Percentiles rank a stretch among this genome's conserved stretches.
These are phyloP conservation scores for Phanerochaete sordida DNA, from an alignment of 768 basidiomycete genomes.

Conservation along the genomic window DNA sequence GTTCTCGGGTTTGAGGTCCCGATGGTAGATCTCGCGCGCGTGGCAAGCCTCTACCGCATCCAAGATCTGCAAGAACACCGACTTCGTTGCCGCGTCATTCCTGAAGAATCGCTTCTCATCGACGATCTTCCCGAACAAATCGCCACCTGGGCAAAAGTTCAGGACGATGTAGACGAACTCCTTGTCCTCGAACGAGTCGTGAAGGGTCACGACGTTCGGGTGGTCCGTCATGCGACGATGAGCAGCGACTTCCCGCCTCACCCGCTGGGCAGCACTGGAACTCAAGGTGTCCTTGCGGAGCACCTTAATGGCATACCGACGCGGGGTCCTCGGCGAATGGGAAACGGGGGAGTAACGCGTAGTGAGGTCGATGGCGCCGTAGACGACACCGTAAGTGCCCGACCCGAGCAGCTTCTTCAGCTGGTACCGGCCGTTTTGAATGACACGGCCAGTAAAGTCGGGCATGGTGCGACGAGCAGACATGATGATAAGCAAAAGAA, in stretches of 20 bases:
- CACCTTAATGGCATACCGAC: constrained; percentile 17
- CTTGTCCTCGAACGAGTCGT: constrained; percentile 57
- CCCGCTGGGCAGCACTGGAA: constrained; percentile 2
- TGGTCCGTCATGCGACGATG: constrained; percentile 52
- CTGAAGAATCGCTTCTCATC: constrained; percentile 31
- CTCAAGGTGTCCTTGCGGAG: constrained; percentile 12
- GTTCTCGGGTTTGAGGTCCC: constrained; percentile 99
- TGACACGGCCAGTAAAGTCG: constrained; percentile 15
- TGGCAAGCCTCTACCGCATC: constrained; percentile 52
- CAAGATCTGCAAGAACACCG: constrained; percentile 49
- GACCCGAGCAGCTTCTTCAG: constrained; percentile 17
- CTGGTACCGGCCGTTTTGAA: constrained; percentile 18
- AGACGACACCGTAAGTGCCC: constrained; percentile 23
- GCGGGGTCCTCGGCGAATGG: neutral
- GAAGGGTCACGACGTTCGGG: constrained; percentile 64
- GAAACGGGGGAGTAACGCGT: neutral
- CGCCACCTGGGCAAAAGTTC: constrained; percentile 37
- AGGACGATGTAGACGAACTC: constrained; percentile 64
- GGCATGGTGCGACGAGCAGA: constrained; percentile 13
- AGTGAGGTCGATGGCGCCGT: constrained; percentile 16
- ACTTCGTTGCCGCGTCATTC: constrained; percentile 40
- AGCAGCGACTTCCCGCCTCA: constrained; percentile 55
- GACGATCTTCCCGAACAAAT: constrained; percentile 44
- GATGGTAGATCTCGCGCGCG: constrained; percentile 68
- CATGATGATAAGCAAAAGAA: neutral